Evolutionary conservation across 805 yeast genomes (phyloP), one percentile per base, ranked within the genome.

Genomic region (fission yeast (Schizosaccharomyces pombe)): DNA sequence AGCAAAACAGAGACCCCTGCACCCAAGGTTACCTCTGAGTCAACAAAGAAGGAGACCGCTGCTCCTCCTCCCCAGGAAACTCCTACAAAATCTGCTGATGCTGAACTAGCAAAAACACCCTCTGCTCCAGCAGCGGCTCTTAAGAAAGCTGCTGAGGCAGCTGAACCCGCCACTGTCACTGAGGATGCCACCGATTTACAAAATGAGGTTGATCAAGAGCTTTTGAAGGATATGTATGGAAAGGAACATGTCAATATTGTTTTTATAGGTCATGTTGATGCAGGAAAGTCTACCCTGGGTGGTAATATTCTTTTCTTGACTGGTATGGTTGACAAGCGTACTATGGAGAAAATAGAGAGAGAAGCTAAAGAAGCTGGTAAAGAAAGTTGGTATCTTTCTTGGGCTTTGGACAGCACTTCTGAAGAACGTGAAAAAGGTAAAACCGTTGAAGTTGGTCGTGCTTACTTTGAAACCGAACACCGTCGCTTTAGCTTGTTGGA

Each of bases 211-310:
- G 95, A 89, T 66, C 83, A 83, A 63, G 91, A 81, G 61, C 77
- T 87, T 59, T 85, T 91, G 59, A 80, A 77, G 56, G 98, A 93
- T 63, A 70, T 91, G 83, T 91, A 85, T 64, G 96, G 95, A 59
- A 91, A 91, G 69, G 98, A 89, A 67, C 98, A 91, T 71, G 77
- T 91, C 66, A 87, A 96, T 19, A 82, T 91, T 62, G 85, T 91
- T 61, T 91, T 91, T 71, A 91, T 91, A 97, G 99, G 99, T 62
- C 99, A 91, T 66, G 99, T 91, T 61, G 98, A 91, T 75, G 98
- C 98, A 34, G 98, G 99, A 67, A 91, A 91, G 70, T 85, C 95
- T 54, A 91, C 99, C 57, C 89, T 91, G 95, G 98, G 98, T 67
- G 99, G 99, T 71, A 91, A 91, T 70, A 73, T 91, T 61, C 75